A percentile compares a stretch with the other conserved stretches of the same genome.
phyloP scores from a whole-genome alignment of 2,329 filamentous ascomycete species.

The Fusarium miscanthi region DNA sequence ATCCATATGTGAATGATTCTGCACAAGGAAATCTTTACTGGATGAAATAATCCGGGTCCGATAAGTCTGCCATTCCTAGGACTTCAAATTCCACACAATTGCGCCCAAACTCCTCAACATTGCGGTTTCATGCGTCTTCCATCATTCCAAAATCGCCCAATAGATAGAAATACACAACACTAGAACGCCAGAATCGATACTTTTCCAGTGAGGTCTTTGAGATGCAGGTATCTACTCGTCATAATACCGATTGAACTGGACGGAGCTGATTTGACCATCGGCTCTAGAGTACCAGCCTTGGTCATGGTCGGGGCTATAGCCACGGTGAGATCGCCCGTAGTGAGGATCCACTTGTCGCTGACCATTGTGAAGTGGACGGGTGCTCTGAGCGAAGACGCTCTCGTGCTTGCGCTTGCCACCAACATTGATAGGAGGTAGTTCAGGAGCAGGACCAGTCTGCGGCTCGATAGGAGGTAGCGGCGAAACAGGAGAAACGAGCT shows the following conservation, averaged over 20 bases:
- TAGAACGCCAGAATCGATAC: conserved; percentile 36
- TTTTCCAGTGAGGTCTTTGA: conserved; percentile 19
- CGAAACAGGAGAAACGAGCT: conserved; percentile 46
- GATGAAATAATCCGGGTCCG: conserved; percentile 18
- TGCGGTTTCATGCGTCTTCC: conserved; percentile 37
- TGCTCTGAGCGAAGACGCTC: conserved; percentile 48
- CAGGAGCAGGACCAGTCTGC: conserved; percentile 46
- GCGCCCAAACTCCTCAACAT: conserved; percentile 44
- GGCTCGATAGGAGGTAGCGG: conserved; percentile 51
- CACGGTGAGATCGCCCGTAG: conserved; percentile 38
- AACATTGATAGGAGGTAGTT: conserved; percentile 41
- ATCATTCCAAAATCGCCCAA: conserved; percentile 17
- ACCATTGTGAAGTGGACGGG: conserved; percentile 51
- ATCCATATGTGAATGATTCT: conserved; percentile 14
- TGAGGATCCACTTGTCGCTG: conserved; percentile 52
- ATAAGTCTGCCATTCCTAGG: conserved; percentile 5
- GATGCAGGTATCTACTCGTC: conserved; percentile 33
- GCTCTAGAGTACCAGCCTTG: conserved; percentile 51
- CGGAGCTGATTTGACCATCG: conserved; percentile 48
- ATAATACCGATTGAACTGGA: conserved; percentile 48
- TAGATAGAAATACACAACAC: conserved; percentile 43
- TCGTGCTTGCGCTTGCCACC: conserved; percentile 55
- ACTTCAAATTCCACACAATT: conserved; percentile 14
- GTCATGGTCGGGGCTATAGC: conserved; percentile 45
- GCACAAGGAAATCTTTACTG: conserved; percentile 15